These are phyloP conservation scores for Flaveria floridana DNA, from an alignment of 140 eudicot species.

Conservation along the genomic window DNA sequence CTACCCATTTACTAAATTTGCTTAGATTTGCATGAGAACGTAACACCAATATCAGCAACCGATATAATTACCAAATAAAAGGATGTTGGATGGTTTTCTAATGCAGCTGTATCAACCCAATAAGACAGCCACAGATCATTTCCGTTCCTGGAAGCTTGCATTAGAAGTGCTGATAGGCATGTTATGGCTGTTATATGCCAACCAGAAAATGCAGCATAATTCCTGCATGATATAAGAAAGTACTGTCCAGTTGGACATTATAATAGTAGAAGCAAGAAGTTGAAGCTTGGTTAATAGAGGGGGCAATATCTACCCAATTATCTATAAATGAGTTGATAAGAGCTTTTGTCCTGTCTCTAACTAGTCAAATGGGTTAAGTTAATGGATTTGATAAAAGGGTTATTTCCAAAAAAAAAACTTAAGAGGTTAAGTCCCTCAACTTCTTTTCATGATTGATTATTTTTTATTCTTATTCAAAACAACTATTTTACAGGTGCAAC, in stretches of 20 bases:
- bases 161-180: constrained; percentile 78
- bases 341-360: not conserved
- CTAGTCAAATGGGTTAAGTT: not conserved
- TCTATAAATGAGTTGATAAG: not conserved
- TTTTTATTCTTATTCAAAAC: too few relatives aligned
- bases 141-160: constrained; percentile 97
- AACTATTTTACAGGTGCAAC: not conserved
- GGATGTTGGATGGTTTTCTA: constrained; percentile 45
- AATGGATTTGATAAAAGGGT: not conserved
- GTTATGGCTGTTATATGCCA: constrained; percentile 62
- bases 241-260: constrained; percentile 10
- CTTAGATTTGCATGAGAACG: not conserved
- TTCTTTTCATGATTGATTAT: not conserved
- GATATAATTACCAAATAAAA: constrained; percentile 68
- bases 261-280: constrained; percentile 13
- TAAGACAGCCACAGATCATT: constrained; percentile 94
- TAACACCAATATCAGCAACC: constrained; percentile 8
- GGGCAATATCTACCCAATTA: not conserved
- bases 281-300: not conserved
- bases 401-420: not conserved
- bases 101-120: constrained; percentile 86
- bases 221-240: constrained; percentile 47
- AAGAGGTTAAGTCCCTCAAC: not conserved
- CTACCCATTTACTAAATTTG: not conserved
- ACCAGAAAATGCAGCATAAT: constrained; percentile 85